Percentiles rank a stretch among this genome's conserved stretches.
These are phyloP conservation scores for Coemansia sp. DNA, from an alignment of 192 early-diverging fungal genomes.

Conservation along the genomic window DNA sequence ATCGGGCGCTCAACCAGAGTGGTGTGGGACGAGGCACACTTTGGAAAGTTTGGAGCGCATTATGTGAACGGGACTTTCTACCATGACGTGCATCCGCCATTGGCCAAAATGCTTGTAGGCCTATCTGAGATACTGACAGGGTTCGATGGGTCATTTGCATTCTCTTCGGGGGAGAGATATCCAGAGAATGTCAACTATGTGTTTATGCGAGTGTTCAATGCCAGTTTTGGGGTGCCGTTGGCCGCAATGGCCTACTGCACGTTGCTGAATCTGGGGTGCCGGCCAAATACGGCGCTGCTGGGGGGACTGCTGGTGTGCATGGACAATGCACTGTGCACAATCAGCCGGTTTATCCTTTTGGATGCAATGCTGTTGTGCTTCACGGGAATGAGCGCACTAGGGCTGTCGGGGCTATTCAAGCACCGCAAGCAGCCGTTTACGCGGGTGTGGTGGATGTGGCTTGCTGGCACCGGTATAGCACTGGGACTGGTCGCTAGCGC, in stretches of 20 bases:
- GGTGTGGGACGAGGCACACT: slow-evolving; percentile 74
- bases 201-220: slow-evolving; percentile 87
- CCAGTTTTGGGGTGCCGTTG: slow-evolving; percentile 81
- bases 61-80: slow-evolving; percentile 94
- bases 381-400: slow-evolving; percentile 67
- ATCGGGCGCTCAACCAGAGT: slow-evolving; percentile 46
- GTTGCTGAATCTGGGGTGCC: slow-evolving; percentile 69
- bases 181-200: slow-evolving; percentile 78
- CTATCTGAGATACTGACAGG: slow-evolving; percentile 78
- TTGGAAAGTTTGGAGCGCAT: slow-evolving; percentile 82
- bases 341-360: slow-evolving; percentile 89
- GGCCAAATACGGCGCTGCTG: slow-evolving; percentile 63
- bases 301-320: slow-evolving; percentile 78
- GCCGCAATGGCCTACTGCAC: slow-evolving; percentile 92
- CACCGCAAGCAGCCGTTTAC: slow-evolving; percentile 77
- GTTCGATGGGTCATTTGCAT: slow-evolving; percentile 83
- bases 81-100: slow-evolving; percentile 96
- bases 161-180: slow-evolving; percentile 75
- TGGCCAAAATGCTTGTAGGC: slow-evolving; percentile 95
- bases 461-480: slow-evolving; percentile 79
- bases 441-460: slow-evolving; percentile 83
- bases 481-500: slow-evolving; percentile 84
- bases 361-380: slow-evolving; percentile 95
- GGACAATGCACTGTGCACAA: slow-evolving; percentile 63
- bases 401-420: slow-evolving; percentile 72